These are phyloP conservation scores for Candida sp. DNA, from an alignment of 1,139 yeast species.

Conservation along the genomic window DNA sequence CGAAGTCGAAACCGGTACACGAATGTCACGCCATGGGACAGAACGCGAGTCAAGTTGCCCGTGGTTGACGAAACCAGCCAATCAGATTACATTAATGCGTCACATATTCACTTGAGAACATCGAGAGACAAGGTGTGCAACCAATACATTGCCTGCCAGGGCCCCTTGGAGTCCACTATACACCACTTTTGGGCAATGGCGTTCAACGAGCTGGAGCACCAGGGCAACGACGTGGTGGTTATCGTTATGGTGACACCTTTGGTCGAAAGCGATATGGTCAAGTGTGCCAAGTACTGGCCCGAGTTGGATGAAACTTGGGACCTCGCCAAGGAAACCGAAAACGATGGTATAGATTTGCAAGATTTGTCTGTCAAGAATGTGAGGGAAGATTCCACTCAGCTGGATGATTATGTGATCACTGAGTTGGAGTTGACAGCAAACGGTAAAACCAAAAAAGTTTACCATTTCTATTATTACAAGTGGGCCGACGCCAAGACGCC, in stretches of 20 bases:
- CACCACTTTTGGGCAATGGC: slow-evolving; percentile 92
- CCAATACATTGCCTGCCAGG: slow-evolving; percentile 47
- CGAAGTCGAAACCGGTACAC: slow-evolving; percentile 37
- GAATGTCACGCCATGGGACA: slow-evolving; percentile 50
- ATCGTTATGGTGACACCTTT: slow-evolving; percentile 91
- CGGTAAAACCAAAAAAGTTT: slow-evolving; percentile 39
- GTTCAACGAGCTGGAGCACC: slow-evolving; percentile 44
- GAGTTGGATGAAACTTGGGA: slow-evolving; percentile 22
- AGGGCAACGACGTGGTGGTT: slow-evolving; percentile 47
- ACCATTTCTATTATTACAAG: slow-evolving; percentile 55
- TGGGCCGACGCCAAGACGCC: slow-evolving; percentile 66
- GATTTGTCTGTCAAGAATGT: slow-evolving; percentile 23
- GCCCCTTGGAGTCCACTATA: slow-evolving; percentile 69
- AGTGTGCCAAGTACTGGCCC: slow-evolving; percentile 86
- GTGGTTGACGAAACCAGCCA: slow-evolving; percentile 10
- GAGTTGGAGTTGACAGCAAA: slow-evolving; percentile 27
- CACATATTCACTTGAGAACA: slow-evolving; percentile 25
- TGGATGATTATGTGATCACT: slow-evolving; percentile 33
- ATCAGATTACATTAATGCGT: slow-evolving; percentile 48
- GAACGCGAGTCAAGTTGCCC: slow-evolving; percentile 36
- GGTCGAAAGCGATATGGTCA: slow-evolving; percentile 58
- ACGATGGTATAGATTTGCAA: slow-evolving; percentile 30
- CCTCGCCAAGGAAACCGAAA: slow-evolving; percentile 18
- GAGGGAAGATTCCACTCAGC: slow-evolving; percentile 19
- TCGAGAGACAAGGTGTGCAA: slow-evolving; percentile 7